Conservation (phyloP, 192 early-diverging fungal species). For the Bifiguratus adelaidae region DNA sequence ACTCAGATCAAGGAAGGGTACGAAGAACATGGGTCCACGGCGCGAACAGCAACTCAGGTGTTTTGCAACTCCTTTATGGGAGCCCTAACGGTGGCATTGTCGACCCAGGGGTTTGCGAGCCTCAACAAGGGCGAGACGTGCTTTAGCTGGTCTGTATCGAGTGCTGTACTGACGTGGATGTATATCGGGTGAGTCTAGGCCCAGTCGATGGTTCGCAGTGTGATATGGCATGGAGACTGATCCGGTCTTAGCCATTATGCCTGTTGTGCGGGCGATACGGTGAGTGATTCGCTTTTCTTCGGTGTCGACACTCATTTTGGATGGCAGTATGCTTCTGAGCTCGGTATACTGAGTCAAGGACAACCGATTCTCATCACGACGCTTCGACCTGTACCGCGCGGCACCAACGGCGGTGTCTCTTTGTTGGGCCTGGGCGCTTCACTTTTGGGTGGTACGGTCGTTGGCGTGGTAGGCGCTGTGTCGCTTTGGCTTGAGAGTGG, state of each 20-base stretch:
- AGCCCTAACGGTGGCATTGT: constrained; percentile 21
- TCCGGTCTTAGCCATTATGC: constrained; percentile 28
- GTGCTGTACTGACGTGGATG: constrained; percentile 24
- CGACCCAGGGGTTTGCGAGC: constrained; percentile 29
- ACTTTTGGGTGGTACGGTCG: constrained; percentile 56
- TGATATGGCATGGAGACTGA: background rate
- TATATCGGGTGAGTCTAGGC: constrained; percentile 28
- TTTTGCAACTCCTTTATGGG: constrained; percentile 36
- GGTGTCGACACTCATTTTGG: background rate
- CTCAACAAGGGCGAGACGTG: constrained; percentile 9
- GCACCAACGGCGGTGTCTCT: constrained; percentile 84
- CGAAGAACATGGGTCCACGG: constrained; percentile 27
- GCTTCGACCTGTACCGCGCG: constrained; percentile 67
- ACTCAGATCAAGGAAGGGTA: constrained; percentile 26
- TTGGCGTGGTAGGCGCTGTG: constrained; percentile 52
- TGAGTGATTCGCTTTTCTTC: constrained; percentile 5
- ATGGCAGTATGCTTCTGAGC: constrained; percentile 73
- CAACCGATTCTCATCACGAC: constrained; percentile 81
- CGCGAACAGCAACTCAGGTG: constrained; percentile 35
- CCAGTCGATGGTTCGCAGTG: background rate
- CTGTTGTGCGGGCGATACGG: constrained; percentile 47
- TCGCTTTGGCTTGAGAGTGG: constrained; percentile 34
- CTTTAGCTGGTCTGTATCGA: constrained; percentile 12
- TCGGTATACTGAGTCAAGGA: constrained; percentile 66
- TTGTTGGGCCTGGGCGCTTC: constrained; percentile 67